Base-by-base conservation (phyloP, 1,284 basidiomycete genomes). In the Apiotrichum mycotoxinovorans region DNA sequence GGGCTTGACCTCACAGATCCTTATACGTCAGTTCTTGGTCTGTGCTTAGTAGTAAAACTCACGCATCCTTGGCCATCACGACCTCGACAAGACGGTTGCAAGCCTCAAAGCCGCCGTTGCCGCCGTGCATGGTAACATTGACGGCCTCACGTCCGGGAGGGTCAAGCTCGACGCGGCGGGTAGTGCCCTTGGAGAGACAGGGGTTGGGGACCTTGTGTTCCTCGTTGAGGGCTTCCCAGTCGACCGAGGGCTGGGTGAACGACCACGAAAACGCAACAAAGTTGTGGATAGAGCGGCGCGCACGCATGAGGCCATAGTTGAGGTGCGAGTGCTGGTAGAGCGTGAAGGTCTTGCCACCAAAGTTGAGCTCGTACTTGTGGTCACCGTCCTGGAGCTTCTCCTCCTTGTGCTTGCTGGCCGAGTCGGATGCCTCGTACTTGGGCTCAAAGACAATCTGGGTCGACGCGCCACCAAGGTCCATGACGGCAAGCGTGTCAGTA, bases 401-500 rank as follows among this genome's bases (percentile, higher is more conserved):
- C 15, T 79, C 79, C 53, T 77, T 66, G 37, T 27, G 43, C 51
- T 51, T 50, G 27, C 7, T 22, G 18, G 30, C 43, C 15, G 22
- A 17, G n/a, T 49, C 42, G 63, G 75, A 72, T 53, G 79, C 78
- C 18, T 74, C 67, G 71, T 87, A 87, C 56, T 79, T 80, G 1
- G 95, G 95, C 79, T 96, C 87, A 69, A 98, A 98, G 54, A 97
- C 94, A 72, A 98, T 98, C 79, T 98, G 95, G 22, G 95, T 98
- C 52, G 91, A 95, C 20, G 89, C 95, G 8, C 96, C 95, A 12
- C 95, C 96, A 48, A 98, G 85, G 73, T 98, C 95, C 64, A 98
- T 87, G 46, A 97, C 91, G 20, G 94, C 95, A 60, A 90, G 90
- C n/a, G 91, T 86, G 46, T 75, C 75, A 53, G 79, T 80, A 9